phyloP scores from a whole-genome alignment of 345 rosid species.

The Psidium friedrichsthalianum region DNA sequence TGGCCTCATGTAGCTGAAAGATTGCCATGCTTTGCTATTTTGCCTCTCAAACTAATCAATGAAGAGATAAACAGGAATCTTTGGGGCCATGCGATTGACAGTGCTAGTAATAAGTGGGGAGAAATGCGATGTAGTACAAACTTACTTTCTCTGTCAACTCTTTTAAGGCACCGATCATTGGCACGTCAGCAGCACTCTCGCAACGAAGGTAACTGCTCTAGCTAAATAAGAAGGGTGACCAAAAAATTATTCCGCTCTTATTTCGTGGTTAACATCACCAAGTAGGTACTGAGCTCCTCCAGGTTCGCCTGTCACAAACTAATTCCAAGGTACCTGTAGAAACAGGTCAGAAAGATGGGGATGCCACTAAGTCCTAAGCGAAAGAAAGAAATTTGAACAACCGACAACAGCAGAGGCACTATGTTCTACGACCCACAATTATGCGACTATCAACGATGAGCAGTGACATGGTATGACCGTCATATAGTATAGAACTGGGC shows the following conservation, averaged over 20 bases:
- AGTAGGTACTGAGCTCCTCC: constrained; percentile 37
- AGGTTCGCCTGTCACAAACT: constrained; percentile 27
- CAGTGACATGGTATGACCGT: too few species aligned
- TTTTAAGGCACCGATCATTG: background rate
- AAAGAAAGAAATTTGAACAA: background rate
- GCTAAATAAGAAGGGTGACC: background rate
- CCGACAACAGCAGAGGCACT: too few species aligned
- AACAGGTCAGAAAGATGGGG: background rate
- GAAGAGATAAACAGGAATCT: background rate
- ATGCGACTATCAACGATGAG: too few species aligned
- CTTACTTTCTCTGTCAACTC: background rate
- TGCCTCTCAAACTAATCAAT: background rate
- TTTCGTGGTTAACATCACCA: background rate
- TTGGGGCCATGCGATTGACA: background rate
- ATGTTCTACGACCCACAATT: too few species aligned
- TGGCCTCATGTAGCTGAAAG: background rate
- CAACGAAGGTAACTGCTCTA: background rate
- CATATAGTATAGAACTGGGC: too few species aligned
- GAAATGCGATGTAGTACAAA: background rate
- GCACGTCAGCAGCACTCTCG: background rate
- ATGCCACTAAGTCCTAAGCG: background rate
- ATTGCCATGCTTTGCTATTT: background rate
- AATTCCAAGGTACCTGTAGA: constrained; percentile 64
- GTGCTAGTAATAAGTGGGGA: background rate
- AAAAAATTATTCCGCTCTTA: background rate